Percentiles rank a stretch among this genome's conserved stretches.
These are phyloP conservation scores for Termitomyces sp. DNA, from an alignment of 768 basidiomycete species.

Conservation along the genomic window DNA sequence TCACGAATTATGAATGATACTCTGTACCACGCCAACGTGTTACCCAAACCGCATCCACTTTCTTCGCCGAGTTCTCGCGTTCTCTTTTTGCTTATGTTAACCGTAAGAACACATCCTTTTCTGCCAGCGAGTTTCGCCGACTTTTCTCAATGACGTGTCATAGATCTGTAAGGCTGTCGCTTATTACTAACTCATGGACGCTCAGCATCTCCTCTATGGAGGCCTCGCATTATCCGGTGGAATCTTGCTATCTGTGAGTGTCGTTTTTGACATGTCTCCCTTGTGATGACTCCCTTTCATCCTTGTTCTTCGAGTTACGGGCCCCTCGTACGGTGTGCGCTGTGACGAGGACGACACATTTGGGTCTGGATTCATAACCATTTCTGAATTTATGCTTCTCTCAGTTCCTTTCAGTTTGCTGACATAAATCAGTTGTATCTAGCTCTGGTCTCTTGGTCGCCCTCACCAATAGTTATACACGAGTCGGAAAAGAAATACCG, in stretches of 20 bases:
- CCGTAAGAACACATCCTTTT: conserved; percentile 4
- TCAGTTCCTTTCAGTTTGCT: conserved; percentile 11
- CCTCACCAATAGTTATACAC: conserved; percentile 56
- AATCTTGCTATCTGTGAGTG: conserved; percentile 35
- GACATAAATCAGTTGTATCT: conserved; percentile 55
- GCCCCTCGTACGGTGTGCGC: conserved; percentile 49
- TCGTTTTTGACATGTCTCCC: not conserved
- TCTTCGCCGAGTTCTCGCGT: conserved; percentile 1
- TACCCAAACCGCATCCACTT: conserved; percentile 5
- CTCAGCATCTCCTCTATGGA: conserved; percentile 31
- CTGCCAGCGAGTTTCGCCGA: not conserved
- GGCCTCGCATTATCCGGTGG: conserved; percentile 27
- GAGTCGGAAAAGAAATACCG: conserved; percentile 71
- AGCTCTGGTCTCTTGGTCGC: conserved; percentile 72
- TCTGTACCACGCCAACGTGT: conserved; percentile 2
- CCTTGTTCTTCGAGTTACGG: conserved; percentile 91
- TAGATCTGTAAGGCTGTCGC: conserved; percentile 7
- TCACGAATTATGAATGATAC: conserved; percentile 14
- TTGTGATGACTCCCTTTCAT: conserved; percentile 71
- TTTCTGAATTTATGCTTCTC: conserved; percentile 28
- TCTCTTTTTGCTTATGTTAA: conserved; percentile 12
- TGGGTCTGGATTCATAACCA: conserved; percentile 46
- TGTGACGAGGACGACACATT: conserved; percentile 58
- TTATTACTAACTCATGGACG: conserved; percentile 23
- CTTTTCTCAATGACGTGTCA: conserved; percentile 2